Evolutionary conservation across 345 rosid species (phyloP).

Genomic region (Microcos paniculata): DNA sequence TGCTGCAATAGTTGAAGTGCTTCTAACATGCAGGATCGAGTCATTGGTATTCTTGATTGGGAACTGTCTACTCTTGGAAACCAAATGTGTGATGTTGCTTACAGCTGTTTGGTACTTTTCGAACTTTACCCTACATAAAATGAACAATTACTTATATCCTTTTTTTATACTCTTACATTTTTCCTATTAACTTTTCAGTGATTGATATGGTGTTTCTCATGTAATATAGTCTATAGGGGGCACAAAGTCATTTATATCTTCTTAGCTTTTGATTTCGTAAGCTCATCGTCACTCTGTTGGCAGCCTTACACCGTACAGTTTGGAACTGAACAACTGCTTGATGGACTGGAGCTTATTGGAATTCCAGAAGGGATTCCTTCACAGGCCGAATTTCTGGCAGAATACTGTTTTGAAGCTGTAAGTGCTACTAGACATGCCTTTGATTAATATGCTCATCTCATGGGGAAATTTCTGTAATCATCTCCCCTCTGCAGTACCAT

Average conservation of each 20-base stretch:
- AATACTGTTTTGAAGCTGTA: constrained; percentile 82
- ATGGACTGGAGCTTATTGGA: constrained; percentile 68
- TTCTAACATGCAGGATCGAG: constrained; percentile 66
- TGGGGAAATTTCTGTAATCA: constrained; percentile 1
- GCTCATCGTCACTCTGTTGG: constrained; percentile 20
- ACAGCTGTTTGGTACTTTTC: constrained; percentile 70
- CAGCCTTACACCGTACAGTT: constrained; percentile 61
- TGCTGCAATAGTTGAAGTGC: too few relatives aligned
- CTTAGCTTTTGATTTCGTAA: not conserved
- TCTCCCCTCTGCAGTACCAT: not conserved
- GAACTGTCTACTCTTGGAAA: constrained; percentile 95
- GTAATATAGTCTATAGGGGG: not conserved
- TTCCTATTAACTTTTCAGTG: constrained; percentile 1
- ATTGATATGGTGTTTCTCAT: not conserved
- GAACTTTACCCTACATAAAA: constrained; percentile 6
- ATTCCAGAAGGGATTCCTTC: constrained; percentile 85
- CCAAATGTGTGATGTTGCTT: constrained; percentile 95
- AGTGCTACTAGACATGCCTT: constrained; percentile 20
- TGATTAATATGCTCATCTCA: not conserved
- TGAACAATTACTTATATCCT: not conserved
- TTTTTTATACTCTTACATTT: not conserved
- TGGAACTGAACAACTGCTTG: constrained; percentile 28
- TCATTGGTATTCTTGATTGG: constrained; percentile 95
- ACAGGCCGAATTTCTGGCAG: constrained; percentile 72
- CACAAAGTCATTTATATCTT: not conserved